phyloP scores from a whole-genome alignment of 192 early-diverging fungal genomes.

The Coemansia sp. region DNA sequence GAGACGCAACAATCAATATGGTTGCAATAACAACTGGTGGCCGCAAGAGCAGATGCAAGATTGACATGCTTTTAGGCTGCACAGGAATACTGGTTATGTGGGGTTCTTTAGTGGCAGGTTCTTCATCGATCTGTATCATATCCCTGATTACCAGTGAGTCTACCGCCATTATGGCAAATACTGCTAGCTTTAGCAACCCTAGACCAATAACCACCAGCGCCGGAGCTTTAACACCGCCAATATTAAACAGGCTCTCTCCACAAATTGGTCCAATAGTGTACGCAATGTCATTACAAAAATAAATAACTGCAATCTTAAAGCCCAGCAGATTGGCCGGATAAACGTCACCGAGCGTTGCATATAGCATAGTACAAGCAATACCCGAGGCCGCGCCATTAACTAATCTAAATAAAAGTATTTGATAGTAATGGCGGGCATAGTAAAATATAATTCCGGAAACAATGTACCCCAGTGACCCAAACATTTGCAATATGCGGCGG shows the following conservation, averaged over 20 bases:
- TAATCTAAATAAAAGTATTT: constrained; percentile 34
- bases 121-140: background rate
- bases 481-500: constrained; percentile 23
- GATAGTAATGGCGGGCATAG: constrained; percentile 28
- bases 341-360: constrained; percentile 39
- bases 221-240: constrained; percentile 23
- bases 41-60: constrained; percentile 8
- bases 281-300: constrained; percentile 37
- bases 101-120: background rate
- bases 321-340: constrained; percentile 37
- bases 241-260: constrained; percentile 28
- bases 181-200: constrained; percentile 18
- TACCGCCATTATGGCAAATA: constrained; percentile 17
- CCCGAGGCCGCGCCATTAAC: constrained; percentile 40
- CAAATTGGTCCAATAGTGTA: constrained; percentile 46
- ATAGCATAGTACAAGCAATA: constrained; percentile 29
- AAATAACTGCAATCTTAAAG: constrained; percentile 41
- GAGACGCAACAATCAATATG: constrained; percentile 12
- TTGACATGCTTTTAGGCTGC: background rate
- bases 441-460: constrained; percentile 30
- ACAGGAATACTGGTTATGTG: background rate
- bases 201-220: constrained; percentile 31
- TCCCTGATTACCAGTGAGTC: constrained; percentile 24
- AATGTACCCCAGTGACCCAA: constrained; percentile 19
- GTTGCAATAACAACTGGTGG: constrained; percentile 32